Conservation (phyloP, 2,329 filamentous ascomycete species). For the Saccharata proteae region DNA sequence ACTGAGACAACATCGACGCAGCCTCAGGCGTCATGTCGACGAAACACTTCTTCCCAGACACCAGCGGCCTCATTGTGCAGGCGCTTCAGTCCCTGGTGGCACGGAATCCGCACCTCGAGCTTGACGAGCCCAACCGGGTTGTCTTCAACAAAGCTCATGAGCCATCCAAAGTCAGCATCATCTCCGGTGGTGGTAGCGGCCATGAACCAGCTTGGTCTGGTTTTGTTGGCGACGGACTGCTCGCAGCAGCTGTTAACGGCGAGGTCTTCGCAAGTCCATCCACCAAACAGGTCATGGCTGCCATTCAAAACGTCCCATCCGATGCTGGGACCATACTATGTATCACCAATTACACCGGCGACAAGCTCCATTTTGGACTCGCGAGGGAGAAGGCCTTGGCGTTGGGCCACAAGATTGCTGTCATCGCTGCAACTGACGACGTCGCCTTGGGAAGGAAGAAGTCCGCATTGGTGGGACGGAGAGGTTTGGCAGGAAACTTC, state of each 20-base stretch:
- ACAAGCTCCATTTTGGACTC: constrained; percentile 38
- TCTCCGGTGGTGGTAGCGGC: constrained; percentile 36
- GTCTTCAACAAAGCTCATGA: constrained; percentile 35
- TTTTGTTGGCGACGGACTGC: constrained; percentile 37
- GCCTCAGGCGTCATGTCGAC: constrained; percentile 32
- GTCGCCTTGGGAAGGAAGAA: constrained; percentile 36
- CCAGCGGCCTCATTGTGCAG: constrained; percentile 38
- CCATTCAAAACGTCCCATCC: constrained; percentile 32
- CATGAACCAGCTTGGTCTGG: constrained; percentile 39
- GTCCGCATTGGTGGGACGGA: constrained; percentile 35
- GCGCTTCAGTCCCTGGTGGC: constrained; percentile 35
- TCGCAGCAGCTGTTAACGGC: constrained; percentile 35
- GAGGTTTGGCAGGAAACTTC: constrained; percentile 38
- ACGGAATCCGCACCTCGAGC: constrained; percentile 30
- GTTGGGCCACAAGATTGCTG: constrained; percentile 32
- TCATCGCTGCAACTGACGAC: constrained; percentile 38
- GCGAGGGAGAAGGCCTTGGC: constrained; percentile 35
- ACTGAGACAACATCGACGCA: background rate
- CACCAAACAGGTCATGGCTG: constrained; percentile 38
- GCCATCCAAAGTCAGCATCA: constrained; percentile 31
- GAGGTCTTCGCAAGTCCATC: constrained; percentile 37
- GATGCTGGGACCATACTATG: constrained; percentile 35
- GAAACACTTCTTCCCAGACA: constrained; percentile 43
- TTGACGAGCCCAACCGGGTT: constrained; percentile 36
- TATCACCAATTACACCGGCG: constrained; percentile 39